Evolutionary conservation across 1,139 yeast genomes (phyloP).

Genomic region (Casaregolazyma suthepensis): DNA sequence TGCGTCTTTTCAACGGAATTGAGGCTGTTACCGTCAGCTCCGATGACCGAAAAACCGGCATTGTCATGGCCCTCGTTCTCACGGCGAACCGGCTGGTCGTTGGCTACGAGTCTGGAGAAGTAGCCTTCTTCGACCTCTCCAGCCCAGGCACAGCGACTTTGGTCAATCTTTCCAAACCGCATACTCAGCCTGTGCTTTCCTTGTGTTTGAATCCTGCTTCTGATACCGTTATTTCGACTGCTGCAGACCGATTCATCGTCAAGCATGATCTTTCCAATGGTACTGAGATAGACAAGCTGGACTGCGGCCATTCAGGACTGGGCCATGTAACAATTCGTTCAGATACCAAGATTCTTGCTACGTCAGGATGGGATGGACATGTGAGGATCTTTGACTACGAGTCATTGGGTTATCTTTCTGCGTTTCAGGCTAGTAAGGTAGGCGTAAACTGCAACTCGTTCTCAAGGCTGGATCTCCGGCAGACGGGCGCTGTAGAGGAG

Average conservation of each 20-base stretch:
- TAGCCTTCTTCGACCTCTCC: constrained; percentile 23
- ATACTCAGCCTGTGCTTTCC: constrained; percentile 34
- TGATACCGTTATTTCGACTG: constrained; percentile 24
- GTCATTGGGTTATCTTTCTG: constrained; percentile 26
- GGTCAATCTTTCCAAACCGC: constrained; percentile 22
- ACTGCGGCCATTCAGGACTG: constrained; percentile 30
- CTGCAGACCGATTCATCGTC: constrained; percentile 32
- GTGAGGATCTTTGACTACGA: constrained; percentile 29
- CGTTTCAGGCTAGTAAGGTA: constrained; percentile 26
- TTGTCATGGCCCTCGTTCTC: constrained; percentile 34
- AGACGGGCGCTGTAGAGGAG: no score
- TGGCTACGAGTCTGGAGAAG: constrained; percentile 38
- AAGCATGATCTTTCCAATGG: constrained; percentile 21
- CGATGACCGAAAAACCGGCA: constrained; percentile 26
- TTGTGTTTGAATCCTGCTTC: constrained; percentile 18
- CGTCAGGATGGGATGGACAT: constrained; percentile 39
- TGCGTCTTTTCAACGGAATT: constrained; percentile 14
- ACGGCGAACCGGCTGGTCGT: constrained; percentile 24
- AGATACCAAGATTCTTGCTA: constrained; percentile 29
- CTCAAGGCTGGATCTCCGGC: constrained; percentile 3
- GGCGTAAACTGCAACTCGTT: constrained; percentile 28
- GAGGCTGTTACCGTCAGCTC: constrained; percentile 3
- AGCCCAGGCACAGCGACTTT: constrained; percentile 3
- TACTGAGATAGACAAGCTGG: constrained; percentile 8
- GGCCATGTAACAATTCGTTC: constrained; percentile 25